Conservation (phyloP, 805 yeast genomes). For the Schwanniomyces polymorphus region DNA sequence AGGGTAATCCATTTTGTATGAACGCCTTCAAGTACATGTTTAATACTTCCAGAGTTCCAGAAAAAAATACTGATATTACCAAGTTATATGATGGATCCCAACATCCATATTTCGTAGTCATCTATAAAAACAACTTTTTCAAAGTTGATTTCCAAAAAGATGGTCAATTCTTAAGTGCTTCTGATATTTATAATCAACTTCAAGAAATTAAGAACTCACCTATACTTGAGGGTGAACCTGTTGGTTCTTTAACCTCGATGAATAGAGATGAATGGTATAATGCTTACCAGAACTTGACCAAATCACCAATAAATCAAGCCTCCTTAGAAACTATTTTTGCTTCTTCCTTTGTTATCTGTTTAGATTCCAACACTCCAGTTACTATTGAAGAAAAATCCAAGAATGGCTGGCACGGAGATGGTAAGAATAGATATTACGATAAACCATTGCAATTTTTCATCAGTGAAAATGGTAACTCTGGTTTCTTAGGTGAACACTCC, state of each 20-base stretch:
- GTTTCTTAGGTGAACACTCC: slow-evolving; percentile 95
- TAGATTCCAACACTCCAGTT: slow-evolving; percentile 72
- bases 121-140: slow-evolving; percentile 77
- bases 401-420: slow-evolving; percentile 95
- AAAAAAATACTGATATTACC: slow-evolving; percentile 60
- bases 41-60: slow-evolving; percentile 85
- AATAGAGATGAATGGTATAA: slow-evolving; percentile 82
- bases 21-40: slow-evolving; percentile 89
- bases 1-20: slow-evolving; percentile 89
- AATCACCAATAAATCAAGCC: slow-evolving; percentile 60
- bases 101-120: slow-evolving; percentile 70
- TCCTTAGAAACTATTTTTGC: slow-evolving; percentile 70
- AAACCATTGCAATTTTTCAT: slow-evolving; percentile 87
- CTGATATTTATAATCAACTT: slow-evolving; percentile 59
- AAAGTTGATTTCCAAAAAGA: slow-evolving; percentile 61
- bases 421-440: slow-evolving; percentile 86
- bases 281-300: slow-evolving; percentile 55
- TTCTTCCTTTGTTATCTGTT: slow-evolving; percentile 76
- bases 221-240: slow-evolving; percentile 47
- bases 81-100: slow-evolving; percentile 46
- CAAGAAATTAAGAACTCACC: slow-evolving; percentile 49
- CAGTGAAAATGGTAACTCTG: slow-evolving; percentile 81
- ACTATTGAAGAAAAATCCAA: slow-evolving; percentile 82
- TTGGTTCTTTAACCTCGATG: slow-evolving; percentile 80
- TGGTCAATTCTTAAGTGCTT: slow-evolving; percentile 46